Percentiles rank a stretch among this genome's conserved stretches.
These are phyloP conservation scores for Malus sieversii DNA, from an alignment of 306 rosid species.

Conservation along the genomic window DNA sequence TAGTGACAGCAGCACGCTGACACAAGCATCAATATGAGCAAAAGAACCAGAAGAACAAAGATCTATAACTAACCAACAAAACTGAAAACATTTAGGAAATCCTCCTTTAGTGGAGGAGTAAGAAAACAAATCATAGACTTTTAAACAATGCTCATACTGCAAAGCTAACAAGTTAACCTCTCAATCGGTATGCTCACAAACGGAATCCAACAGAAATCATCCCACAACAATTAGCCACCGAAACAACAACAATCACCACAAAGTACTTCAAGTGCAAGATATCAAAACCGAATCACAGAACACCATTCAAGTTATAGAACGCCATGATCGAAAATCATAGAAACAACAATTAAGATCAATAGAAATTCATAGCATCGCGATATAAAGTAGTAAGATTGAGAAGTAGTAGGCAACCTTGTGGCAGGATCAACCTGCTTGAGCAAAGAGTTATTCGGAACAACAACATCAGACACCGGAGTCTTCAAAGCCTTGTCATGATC, in stretches of 20 bases:
- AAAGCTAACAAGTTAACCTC: not conserved
- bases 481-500: constrained; percentile 79
- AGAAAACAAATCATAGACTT: not conserved
- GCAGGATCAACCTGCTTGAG: constrained; percentile 91
- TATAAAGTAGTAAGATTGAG: not conserved
- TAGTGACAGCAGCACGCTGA: not conserved
- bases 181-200: not conserved
- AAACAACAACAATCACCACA: not conserved
- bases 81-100: not conserved
- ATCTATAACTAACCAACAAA: not conserved
- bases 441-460: constrained; percentile 45
- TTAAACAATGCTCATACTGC: not conserved
- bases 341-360: not conserved
- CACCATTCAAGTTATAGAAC: not conserved
- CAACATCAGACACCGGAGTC: constrained; percentile 65
- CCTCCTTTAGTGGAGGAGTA: not conserved
- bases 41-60: not conserved
- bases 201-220: not conserved
- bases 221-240: not conserved
- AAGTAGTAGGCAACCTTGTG: constrained; percentile 31
- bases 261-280: not conserved
- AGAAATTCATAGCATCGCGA: not conserved
- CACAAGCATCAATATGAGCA: not conserved
- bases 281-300: not conserved
- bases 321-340: not conserved